These are phyloP conservation scores for Pseudopyrenochaeta lycopersici DNA, from an alignment of 2,329 filamentous ascomycete genomes.

Conservation along the genomic window DNA sequence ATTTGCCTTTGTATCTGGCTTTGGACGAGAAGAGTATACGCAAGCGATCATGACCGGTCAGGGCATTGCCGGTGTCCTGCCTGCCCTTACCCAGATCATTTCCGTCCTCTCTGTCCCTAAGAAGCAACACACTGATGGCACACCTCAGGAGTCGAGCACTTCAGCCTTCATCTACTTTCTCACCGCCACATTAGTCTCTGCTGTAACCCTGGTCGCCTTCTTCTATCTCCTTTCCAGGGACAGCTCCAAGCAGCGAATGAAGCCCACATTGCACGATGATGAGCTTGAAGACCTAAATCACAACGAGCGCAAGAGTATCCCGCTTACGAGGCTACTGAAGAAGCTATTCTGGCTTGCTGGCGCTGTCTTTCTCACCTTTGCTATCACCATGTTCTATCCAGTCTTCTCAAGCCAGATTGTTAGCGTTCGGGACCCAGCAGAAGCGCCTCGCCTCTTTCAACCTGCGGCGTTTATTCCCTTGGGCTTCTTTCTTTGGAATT, in stretches of 20 bases:
- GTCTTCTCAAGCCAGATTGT: conserved; percentile 75
- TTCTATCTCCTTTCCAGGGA: conserved; percentile 72
- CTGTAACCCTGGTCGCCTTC: conserved; percentile 75
- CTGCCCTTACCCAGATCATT: conserved; percentile 84
- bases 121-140: conserved; percentile 47
- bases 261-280: conserved; percentile 26
- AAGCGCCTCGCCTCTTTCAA: conserved; percentile 69
- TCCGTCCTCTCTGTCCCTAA: conserved; percentile 75
- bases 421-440: conserved; percentile 51
- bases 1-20: conserved; percentile 89
- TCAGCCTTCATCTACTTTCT: conserved; percentile 92
- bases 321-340: conserved; percentile 72
- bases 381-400: conserved; percentile 91
- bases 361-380: conserved; percentile 83
- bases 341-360: conserved; percentile 82
- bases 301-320: conserved; percentile 57
- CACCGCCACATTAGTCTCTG: conserved; percentile 81
- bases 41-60: conserved; percentile 97
- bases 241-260: conserved; percentile 33
- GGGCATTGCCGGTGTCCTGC: conserved; percentile 88
- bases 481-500: conserved; percentile 92
- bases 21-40: conserved; percentile 86
- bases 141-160: conserved; percentile 60
- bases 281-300: conserved; percentile 25
- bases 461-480: conserved; percentile 86